Base-by-base conservation (phyloP, 129 eudicot species). In the Flaveria robusta region DNA sequence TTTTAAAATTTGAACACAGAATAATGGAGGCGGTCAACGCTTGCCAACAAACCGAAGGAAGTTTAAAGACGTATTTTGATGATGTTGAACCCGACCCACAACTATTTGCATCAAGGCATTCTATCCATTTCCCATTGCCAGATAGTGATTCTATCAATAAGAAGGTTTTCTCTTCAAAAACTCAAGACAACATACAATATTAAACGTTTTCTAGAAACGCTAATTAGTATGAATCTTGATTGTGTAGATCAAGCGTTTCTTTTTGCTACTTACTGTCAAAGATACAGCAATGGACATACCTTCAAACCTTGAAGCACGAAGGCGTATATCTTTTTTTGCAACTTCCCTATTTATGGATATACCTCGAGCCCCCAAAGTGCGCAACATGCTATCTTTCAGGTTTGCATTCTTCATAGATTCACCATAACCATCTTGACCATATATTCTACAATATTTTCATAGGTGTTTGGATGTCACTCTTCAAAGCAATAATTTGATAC, bases 331-430 rank as follows among this genome's bases (percentile, higher is more conserved):
- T 3, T 94, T 89, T 77, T 94, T 94, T 68, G 87, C 97, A 54
- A 94, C 96, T 58, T 94, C 99, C 74, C 85, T 94, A 27, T 94
- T 87, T 76, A 94, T 91, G 97, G 84, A 91, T 76, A 89, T 94
- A 84, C 99, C 99, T 66, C 77, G 75, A 64, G 97, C 99, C 74
- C 99, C 99, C 37, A 91, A 94, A 89, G 96, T 91, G 69, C 94
- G 94, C 81, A 86, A 85, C 74, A 94, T 94, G 99, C 75, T 94
- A 52, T 94, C 99, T 49, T 94, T 94, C 91, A 89, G 96, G 99
- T 94, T 13, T 64, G 77, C 69, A 42, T 63, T 55, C 15, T 66
- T 67, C 68, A 49, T 54, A 39, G 46, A 64, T 51, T 69, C 58
- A 60, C 41, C 39, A 60, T 60, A 24, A 62, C 43, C 68, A 27